Conservation (phyloP, 2,329 filamentous ascomycete genomes). For the Rhynchosporium agropyri region DNA sequence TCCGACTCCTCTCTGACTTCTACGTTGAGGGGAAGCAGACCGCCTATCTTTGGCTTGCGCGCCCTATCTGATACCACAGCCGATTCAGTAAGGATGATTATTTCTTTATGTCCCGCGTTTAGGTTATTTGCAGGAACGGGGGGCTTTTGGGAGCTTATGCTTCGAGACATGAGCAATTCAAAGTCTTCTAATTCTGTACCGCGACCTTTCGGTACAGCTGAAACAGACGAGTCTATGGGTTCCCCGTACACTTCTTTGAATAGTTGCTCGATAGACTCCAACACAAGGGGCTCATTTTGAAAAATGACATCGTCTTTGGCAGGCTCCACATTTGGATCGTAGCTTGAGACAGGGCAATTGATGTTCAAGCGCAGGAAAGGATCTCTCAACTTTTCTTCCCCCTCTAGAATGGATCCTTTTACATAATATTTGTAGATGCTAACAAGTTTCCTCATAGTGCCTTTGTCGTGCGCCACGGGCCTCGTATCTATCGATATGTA, state of each 20-base stretch:
- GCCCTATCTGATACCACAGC: background rate
- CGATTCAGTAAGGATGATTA: background rate
- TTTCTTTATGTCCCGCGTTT: background rate
- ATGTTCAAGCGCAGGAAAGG: conserved; percentile 68
- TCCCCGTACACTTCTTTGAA: conserved; percentile 40
- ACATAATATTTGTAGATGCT: conserved; percentile 56
- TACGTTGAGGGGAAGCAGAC: background rate
- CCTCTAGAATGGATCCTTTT: conserved; percentile 35
- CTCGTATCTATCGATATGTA: conserved; percentile 72
- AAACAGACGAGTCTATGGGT: conserved; percentile 7
- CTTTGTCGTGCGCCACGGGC: conserved; percentile 59
- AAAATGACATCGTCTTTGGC: conserved; percentile 75
- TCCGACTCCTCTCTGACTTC: conserved; percentile 2
- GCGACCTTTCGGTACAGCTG: background rate
- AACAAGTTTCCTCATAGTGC: conserved; percentile 62
- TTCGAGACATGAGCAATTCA: conserved; percentile 36
- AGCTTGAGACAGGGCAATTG: conserved; percentile 60
- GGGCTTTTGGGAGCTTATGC: background rate
- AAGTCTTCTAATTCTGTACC: conserved; percentile 27
- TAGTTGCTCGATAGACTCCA: conserved; percentile 41
- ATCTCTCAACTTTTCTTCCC: conserved; percentile 46
- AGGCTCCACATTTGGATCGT: conserved; percentile 73
- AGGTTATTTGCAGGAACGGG: background rate
- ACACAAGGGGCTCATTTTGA: conserved; percentile 52
- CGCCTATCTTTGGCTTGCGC: background rate